Percentiles rank a stretch among this genome's conserved stretches.
These are phyloP conservation scores for Pseudopyricularia cyperi DNA, from an alignment of 2,329 filamentous ascomycete genomes.

Conservation along the genomic window DNA sequence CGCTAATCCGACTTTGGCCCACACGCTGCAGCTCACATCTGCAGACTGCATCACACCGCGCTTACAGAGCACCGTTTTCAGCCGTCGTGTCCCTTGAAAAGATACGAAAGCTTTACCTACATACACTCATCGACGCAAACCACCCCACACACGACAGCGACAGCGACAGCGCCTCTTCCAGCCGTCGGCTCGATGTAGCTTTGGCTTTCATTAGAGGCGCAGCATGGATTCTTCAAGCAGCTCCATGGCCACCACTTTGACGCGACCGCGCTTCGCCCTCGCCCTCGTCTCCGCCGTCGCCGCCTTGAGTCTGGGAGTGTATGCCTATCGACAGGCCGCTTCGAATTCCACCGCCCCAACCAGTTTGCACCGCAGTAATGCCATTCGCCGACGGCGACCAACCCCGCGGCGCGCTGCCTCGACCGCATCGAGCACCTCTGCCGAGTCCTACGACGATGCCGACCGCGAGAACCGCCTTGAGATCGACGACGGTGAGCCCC, in stretches of 20 bases:
- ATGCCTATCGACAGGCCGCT: slow-evolving; percentile 5
- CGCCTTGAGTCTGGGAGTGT: slow-evolving; percentile 6
- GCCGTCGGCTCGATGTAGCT: neutral
- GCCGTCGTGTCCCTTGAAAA: no score
- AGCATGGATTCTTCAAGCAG: slow-evolving; percentile 8
- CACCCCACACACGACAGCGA: neutral
- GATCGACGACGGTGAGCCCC: slow-evolving; percentile 1
- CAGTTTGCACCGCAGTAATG: slow-evolving; percentile 9
- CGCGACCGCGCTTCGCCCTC: slow-evolving; percentile 8
- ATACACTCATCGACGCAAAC: neutral
- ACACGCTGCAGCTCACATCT: no score
- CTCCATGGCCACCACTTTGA: slow-evolving; percentile 3
- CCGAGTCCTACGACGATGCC: slow-evolving; percentile 13
- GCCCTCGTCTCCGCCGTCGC: slow-evolving; percentile 7
- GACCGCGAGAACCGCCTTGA: slow-evolving; percentile 25
- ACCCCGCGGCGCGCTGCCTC: slow-evolving; percentile 8
- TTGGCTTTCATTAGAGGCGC: neutral
- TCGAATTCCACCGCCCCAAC: neutral
- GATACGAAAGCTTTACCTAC: neutral
- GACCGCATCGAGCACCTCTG: slow-evolving; percentile 14
- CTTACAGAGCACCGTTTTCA: no score
- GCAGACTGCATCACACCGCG: no score
- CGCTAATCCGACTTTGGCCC: no score
- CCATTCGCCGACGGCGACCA: slow-evolving; percentile 8
- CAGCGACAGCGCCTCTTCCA: neutral